Evolutionary conservation across 768 basidiomycete genomes (phyloP).

Genomic region (Suillus discolor): DNA sequence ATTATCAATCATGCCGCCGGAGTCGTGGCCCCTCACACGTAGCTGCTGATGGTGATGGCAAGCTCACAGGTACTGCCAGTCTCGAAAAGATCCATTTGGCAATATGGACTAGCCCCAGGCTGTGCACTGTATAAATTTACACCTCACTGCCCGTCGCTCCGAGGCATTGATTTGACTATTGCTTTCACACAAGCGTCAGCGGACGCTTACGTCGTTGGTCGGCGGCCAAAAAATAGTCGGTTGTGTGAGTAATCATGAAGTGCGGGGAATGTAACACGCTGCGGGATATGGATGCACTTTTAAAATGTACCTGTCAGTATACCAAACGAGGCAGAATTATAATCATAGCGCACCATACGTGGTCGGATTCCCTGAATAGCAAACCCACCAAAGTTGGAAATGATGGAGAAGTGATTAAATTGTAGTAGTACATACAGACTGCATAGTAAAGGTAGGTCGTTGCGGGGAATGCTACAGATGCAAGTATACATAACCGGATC

Average conservation of each 20-base stretch:
- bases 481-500: constrained; percentile 10
- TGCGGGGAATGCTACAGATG: constrained; percentile 33
- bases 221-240: background rate
- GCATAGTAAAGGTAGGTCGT: background rate
- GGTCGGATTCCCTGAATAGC: background rate
- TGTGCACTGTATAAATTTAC: background rate
- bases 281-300: background rate
- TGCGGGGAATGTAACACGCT: background rate
- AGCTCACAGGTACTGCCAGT: background rate
- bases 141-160: too few species aligned
- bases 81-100: constrained; percentile 1
- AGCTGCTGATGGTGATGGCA: background rate
- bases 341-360: background rate
- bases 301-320: background rate
- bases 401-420: background rate
- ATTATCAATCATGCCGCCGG: background rate
- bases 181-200: background rate
- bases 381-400: background rate
- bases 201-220: background rate
- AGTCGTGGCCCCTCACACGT: background rate
- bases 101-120: background rate
- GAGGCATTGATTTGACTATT: background rate
- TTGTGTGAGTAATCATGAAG: background rate
- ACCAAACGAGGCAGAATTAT: background rate
- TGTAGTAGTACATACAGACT: constrained; percentile 21